phyloP scores from a whole-genome alignment of 768 basidiomycete genomes.

The Jaapia argillacea region DNA sequence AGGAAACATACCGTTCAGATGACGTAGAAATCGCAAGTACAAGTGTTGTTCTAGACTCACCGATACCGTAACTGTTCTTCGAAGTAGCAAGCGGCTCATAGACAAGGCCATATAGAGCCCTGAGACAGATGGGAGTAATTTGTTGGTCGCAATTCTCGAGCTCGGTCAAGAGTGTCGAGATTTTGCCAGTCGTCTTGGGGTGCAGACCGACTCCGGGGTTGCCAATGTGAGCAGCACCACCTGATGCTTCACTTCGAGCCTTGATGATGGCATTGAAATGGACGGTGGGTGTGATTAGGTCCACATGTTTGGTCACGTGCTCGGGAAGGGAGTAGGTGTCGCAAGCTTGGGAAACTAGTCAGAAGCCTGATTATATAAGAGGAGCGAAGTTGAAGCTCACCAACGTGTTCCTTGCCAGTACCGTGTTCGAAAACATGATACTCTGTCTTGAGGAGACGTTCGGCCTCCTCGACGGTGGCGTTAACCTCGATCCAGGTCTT shows the following conservation, averaged over 20 bases:
- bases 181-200: neutral
- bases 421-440: constrained; percentile 9
- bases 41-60: constrained; percentile 11
- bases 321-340: constrained; percentile 10
- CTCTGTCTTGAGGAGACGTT: constrained; percentile 10
- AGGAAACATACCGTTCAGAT: neutral
- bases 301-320: constrained; percentile 10
- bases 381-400: neutral
- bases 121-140: constrained; percentile 28
- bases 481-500: constrained; percentile 14
- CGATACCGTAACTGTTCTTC: constrained; percentile 28
- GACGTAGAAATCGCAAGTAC: neutral
- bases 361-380: neutral
- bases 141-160: constrained; percentile 12
- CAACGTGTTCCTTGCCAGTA: neutral
- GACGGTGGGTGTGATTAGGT: constrained; percentile 10
- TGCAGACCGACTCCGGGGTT: neutral
- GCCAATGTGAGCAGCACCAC: neutral
- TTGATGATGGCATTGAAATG: constrained; percentile 6
- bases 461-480: constrained; percentile 7
- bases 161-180: neutral
- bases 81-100: neutral
- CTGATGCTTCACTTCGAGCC: neutral
- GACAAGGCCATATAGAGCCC: constrained; percentile 26
- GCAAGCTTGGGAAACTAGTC: constrained; percentile 6